phyloP scores from a whole-genome alignment of 495 filamentous ascomycete genomes.

The Recurvomyces mirabilis region DNA sequence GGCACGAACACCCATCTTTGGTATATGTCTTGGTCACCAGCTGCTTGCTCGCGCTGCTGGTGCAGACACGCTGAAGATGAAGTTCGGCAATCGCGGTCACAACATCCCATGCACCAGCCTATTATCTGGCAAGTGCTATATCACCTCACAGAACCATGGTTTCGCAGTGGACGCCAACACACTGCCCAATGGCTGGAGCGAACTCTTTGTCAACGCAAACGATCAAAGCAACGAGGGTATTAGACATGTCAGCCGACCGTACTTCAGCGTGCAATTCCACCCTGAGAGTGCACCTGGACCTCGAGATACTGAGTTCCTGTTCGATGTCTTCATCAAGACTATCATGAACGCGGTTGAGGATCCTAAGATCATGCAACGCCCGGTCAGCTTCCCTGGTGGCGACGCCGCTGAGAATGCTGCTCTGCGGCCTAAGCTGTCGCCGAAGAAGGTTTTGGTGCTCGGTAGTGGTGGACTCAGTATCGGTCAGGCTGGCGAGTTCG shows the following conservation, averaged over 20 bases:
- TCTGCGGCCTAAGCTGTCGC: constrained; percentile 62
- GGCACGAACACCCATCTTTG: constrained; percentile 78
- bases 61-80: constrained; percentile 85
- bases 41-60: constrained; percentile 83
- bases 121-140: constrained; percentile 89
- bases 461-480: constrained; percentile 91
- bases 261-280: constrained; percentile 98
- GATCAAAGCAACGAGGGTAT: constrained; percentile 97
- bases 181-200: constrained; percentile 70
- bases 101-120: constrained; percentile 97
- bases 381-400: constrained; percentile 79
- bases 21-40: constrained; percentile 94
- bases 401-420: constrained; percentile 62
- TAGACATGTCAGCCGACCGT: constrained; percentile 69
- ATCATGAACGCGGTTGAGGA: constrained; percentile 57
- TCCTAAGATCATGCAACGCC: constrained; percentile 48
- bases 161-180: constrained; percentile 76
- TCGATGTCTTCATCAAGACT: constrained; percentile 88
- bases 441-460: constrained; percentile 85
- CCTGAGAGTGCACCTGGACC: constrained; percentile 93
- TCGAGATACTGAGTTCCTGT: constrained; percentile 91
- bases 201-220: constrained; percentile 95
- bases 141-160: constrained; percentile 97
- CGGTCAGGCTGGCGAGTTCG: constrained; percentile 94
- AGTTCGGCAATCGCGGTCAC: constrained; percentile 96